phyloP scores from a whole-genome alignment of 192 early-diverging fungal species.

The Backusella australiensis region DNA sequence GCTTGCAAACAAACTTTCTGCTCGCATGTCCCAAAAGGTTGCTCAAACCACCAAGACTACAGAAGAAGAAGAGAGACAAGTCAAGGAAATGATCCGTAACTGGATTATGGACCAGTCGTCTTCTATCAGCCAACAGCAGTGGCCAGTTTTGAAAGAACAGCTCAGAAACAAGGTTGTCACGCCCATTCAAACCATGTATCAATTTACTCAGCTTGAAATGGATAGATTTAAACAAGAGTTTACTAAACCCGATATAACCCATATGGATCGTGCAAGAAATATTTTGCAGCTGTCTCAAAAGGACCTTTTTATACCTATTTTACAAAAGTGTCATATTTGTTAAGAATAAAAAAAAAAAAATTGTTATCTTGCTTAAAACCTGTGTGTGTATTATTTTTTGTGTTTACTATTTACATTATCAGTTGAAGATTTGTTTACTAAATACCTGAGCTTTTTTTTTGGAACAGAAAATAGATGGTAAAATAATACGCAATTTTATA shows the following conservation, averaged over 20 bases:
- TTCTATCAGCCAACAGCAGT: background rate
- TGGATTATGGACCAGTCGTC: conserved; percentile 8
- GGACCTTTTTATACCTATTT: conserved; percentile 1
- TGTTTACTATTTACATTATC: background rate
- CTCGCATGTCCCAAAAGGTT: background rate
- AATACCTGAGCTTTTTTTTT: too few species aligned
- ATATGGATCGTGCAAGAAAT: conserved; percentile 1
- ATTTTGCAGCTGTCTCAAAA: conserved; percentile 9
- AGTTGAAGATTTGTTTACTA: background rate
- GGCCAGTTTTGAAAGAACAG: background rate
- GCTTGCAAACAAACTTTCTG: background rate
- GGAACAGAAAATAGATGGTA: background rate
- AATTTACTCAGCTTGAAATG: conserved; percentile 11
- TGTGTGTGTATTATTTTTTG: background rate
- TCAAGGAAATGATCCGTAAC: background rate
- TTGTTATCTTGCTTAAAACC: background rate
- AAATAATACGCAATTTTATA: too few species aligned
- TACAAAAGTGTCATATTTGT: conserved; percentile 5
- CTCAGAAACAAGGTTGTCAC: background rate
- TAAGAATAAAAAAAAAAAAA: background rate
- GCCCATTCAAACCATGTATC: conserved; percentile 7
- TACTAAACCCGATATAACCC: background rate
- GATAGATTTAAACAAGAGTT: conserved; percentile 4
- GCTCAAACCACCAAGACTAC: background rate
- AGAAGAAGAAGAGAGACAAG: conserved; percentile 5